Percentiles rank a stretch among this genome's conserved stretches.
Conservation (phyloP, 176 grass and related monocot genomes). For the Aechmea fasciata region DNA sequence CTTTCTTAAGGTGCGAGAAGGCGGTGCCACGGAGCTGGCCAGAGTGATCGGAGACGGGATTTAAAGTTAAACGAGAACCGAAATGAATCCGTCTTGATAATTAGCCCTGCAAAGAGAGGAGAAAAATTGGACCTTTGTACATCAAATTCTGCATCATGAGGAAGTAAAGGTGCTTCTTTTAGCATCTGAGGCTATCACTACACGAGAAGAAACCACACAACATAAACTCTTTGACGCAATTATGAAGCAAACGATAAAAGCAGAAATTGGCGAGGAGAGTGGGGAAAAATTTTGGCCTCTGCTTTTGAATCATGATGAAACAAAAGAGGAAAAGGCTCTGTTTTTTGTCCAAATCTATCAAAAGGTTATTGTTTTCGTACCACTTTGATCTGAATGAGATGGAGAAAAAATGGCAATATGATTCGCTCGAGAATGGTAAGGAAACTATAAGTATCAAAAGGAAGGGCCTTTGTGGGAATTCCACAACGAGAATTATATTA, state of each 20-base stretch:
- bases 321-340: neutral
- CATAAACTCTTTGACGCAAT: neutral
- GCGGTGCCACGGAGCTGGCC: constrained; percentile 38
- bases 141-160: neutral
- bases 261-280: neutral
- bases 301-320: neutral
- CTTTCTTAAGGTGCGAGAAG: constrained; percentile 38
- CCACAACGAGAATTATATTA: no score
- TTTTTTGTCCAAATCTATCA: neutral
- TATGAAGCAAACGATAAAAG: neutral
- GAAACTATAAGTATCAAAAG: neutral
- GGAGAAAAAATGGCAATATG: neutral
- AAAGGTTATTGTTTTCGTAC: neutral
- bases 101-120: constrained; percentile 3
- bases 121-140: neutral
- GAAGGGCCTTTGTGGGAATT: neutral
- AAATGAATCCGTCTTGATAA: constrained; percentile 32
- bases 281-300: neutral
- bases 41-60: constrained; percentile 38
- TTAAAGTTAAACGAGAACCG: constrained; percentile 19
- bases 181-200: neutral
- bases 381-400: neutral
- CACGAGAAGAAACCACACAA: neutral
- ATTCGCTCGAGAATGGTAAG: neutral
- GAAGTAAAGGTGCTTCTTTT: neutral